Base-by-base conservation (phyloP, 169 alveolate species). In the Cystoisospora suis region DNA sequence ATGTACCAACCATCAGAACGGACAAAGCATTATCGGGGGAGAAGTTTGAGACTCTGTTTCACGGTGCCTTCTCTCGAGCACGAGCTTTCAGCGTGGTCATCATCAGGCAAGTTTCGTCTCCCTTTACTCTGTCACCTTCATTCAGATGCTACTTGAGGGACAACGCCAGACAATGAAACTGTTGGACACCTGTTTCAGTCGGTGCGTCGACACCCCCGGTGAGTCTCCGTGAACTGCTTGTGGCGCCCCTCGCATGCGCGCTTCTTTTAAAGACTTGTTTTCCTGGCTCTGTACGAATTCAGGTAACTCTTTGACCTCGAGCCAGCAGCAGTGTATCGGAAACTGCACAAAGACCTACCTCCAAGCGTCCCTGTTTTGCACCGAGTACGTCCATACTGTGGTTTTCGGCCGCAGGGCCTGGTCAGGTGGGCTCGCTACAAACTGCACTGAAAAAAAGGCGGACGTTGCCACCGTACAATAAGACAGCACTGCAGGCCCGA, bases 161-260 rank as follows among this genome's bases (percentile, higher is more conserved):
- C 83, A 72, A 56, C 83, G 83, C 29, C 83, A 72, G 56, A 42
- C 83, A 15, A 42, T 72, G 56, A 72, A 72, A 56, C 45, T 72
- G 47, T 38, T 72, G 49, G 83, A 72, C 83, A 34, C 45, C 38
- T 72, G 83, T 34, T 72, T 72, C 83, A 72, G 83, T 34, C 83
- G 83, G 34, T 72, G 83, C 83, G 45, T 72, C n/a, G 83, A 72
- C 83, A 38, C 44, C 12, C 83, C 83, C 4, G 83, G 83, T 72
- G 32, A 36, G 83, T n/a, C 36, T 20, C 36, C 17, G 29, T 34
- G 61, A 9, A 49, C n/a, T 20, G n/a, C 17, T 65, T 38, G 27
- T 65, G 40, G 32, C 29, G 3, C 27, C 79, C 17, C 79, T 44
- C 29, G 79, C 79, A 20, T n/a, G 46, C 42, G 6, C 79, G n/a